A percentile compares a stretch with the other conserved stretches of the same genome.
Evolutionary conservation across 345 rosid species (phyloP).

Genomic region (Camelina sativa): DNA sequence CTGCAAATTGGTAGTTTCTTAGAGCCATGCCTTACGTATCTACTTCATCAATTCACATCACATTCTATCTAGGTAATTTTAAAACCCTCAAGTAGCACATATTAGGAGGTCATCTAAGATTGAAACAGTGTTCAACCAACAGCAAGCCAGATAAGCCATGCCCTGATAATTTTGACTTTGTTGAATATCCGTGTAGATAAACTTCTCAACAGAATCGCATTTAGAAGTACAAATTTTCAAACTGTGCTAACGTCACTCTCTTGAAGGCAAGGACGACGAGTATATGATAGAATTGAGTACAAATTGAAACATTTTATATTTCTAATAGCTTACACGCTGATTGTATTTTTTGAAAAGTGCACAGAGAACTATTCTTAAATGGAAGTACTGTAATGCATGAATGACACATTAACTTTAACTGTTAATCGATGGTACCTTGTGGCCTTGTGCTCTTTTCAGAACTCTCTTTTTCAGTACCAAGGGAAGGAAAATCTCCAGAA

Average conservation of each 20-base stretch:
- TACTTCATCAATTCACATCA: slow-evolving; percentile 22
- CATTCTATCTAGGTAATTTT: slow-evolving; percentile 20
- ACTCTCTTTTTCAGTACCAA: slow-evolving; percentile 81
- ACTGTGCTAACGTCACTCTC: slow-evolving; percentile 15
- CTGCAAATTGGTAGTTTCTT: slow-evolving; percentile 51
- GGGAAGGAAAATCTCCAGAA: slow-evolving; percentile 94
- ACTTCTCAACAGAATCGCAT: slow-evolving; percentile 21
- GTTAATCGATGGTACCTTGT: slow-evolving; percentile 58
- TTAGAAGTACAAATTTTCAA: slow-evolving; percentile 13
- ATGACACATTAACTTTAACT: slow-evolving; percentile 10
- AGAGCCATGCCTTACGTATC: slow-evolving; percentile 29
- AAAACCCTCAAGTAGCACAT: slow-evolving; percentile 31
- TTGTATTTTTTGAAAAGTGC: neutral
- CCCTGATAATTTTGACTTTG: slow-evolving; percentile 16
- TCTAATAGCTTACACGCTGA: slow-evolving; percentile 3
- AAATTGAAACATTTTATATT: slow-evolving; percentile 2
- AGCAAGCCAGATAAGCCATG: slow-evolving; percentile 21
- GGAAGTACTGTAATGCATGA: slow-evolving; percentile 28
- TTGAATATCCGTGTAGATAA: slow-evolving; percentile 3
- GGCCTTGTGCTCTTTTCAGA: slow-evolving; percentile 58
- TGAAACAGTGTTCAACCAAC: slow-evolving; percentile 8
- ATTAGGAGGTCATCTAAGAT: slow-evolving; percentile 21
- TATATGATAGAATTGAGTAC: slow-evolving; percentile 15
- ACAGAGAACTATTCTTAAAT: slow-evolving; percentile 11
- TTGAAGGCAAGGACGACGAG: neutral